Evolutionary conservation across 129 eudicot species (phyloP).

Genomic region (Helianthus annuus): HanXRQr2.0-SUNRISE NC_035440.2:68826403-68826902

Average conservation of each 20-base stretch:
- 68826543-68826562: too few relatives aligned
- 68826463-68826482: too few relatives aligned
- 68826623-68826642: slow-evolving; percentile 4
- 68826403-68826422: too few relatives aligned
- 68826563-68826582: too few relatives aligned
- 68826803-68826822: slow-evolving; percentile 58
- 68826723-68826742: slow-evolving; percentile 77
- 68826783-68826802: slow-evolving; percentile 70
- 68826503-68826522: too few relatives aligned
- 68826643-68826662: slow-evolving; percentile 68
- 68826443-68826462: too few relatives aligned
- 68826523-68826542: too few relatives aligned
- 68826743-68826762: slow-evolving; percentile 81
- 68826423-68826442: too few relatives aligned
- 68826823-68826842: slow-evolving; percentile 67
- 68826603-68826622: slow-evolving; percentile 2
- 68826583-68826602: not conserved
- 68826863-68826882: slow-evolving; percentile 63
- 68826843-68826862: slow-evolving; percentile 51
- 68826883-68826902: slow-evolving; percentile 53
- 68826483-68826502: too few relatives aligned
- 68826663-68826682: slow-evolving; percentile 68
- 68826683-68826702: slow-evolving; percentile 84
- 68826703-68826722: slow-evolving; percentile 68
- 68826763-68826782: slow-evolving; percentile 84